phyloP scores from a whole-genome alignment of 257 asterid genomes.

The Rehmannia glutinosa region DNA sequence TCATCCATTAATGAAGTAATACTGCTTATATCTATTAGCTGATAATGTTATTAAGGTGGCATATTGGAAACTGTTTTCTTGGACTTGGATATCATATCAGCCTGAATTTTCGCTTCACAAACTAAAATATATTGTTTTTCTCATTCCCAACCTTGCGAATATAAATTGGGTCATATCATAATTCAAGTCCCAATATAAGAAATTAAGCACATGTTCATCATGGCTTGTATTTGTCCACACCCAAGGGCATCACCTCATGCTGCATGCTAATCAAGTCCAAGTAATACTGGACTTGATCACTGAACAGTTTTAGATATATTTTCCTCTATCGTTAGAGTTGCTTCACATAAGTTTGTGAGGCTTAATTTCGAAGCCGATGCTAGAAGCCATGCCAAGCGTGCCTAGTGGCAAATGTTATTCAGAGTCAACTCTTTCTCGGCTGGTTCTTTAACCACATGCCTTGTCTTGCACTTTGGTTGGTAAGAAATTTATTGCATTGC shows the following conservation, averaged over 20 bases:
- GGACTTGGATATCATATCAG: neutral
- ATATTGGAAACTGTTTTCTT: neutral
- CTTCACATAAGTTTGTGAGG: neutral
- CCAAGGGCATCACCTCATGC: neutral
- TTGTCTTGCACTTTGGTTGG: neutral
- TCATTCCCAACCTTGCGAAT: neutral
- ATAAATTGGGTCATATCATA: neutral
- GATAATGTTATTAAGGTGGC: neutral
- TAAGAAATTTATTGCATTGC: neutral
- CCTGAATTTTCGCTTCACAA: neutral
- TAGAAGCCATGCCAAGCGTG: neutral
- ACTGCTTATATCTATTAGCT: neutral
- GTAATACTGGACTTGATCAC: neutral
- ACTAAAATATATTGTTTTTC: neutral
- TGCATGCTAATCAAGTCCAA: too few species aligned
- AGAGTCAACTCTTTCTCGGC: neutral
- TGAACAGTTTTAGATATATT: neutral
- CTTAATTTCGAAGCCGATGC: neutral
- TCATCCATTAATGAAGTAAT: slow-evolving; percentile 7
- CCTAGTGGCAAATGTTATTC: neutral
- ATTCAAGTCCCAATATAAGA: slow-evolving; percentile 5
- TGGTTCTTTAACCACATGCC: neutral
- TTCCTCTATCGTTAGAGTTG: neutral
- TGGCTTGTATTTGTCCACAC: neutral
- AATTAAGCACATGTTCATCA: neutral